phyloP scores from a whole-genome alignment of 2,329 filamentous ascomycete genomes.

The Penicillium sp. region DNA sequence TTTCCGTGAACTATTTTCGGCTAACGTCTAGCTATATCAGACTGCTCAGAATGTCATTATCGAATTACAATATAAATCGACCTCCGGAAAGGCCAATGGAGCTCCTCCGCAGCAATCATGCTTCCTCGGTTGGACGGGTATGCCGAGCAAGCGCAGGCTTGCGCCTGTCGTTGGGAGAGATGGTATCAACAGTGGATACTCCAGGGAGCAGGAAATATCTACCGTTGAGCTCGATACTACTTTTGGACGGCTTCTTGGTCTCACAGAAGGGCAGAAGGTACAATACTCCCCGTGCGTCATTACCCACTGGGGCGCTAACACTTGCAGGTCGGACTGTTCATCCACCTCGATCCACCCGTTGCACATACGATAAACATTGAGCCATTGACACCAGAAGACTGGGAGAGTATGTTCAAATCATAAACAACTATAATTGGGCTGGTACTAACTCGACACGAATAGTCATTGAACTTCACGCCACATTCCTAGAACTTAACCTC shows the following conservation, averaged over 20 bases:
- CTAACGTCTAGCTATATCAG: constrained; percentile 48
- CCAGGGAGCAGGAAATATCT: constrained; percentile 72
- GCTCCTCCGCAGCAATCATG: constrained; percentile 64
- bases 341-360: constrained; percentile 87
- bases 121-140: constrained; percentile 94
- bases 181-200: constrained; percentile 62
- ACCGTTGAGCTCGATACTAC: constrained; percentile 85
- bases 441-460: constrained; percentile 12
- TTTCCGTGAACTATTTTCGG: constrained; percentile 9
- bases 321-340: constrained; percentile 56
- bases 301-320: constrained; percentile 39
- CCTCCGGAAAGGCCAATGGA: constrained; percentile 52
- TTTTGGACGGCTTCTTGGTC: constrained; percentile 72
- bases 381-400: constrained; percentile 89
- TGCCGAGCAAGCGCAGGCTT: constrained; percentile 86
- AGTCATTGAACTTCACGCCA: constrained; percentile 94
- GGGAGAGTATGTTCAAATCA: constrained; percentile 66
- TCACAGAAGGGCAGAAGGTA: constrained; percentile 81
- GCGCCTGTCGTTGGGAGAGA: constrained; percentile 72
- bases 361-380: constrained; percentile 97
- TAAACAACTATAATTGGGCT: neutral
- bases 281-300: neutral
- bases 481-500: constrained; percentile 91
- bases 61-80: constrained; percentile 75
- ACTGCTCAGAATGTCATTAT: constrained; percentile 94